Base-by-base conservation (phyloP, 257 asterid species). In the Thymus mandschuricus region DNA sequence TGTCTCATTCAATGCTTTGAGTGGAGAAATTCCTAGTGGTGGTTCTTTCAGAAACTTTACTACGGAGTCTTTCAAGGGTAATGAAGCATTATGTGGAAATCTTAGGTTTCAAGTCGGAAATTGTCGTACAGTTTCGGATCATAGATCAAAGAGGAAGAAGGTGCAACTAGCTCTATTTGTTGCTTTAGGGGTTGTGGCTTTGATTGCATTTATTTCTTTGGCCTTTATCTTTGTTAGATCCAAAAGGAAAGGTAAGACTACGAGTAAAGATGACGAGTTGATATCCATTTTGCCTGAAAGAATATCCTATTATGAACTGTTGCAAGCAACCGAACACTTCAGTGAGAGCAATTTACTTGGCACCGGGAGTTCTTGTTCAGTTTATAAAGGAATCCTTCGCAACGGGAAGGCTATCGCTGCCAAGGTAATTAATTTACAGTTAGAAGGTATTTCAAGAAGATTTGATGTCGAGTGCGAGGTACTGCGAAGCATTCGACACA, bases 1-100 rank as follows among this genome's bases (percentile, higher is more conserved):
- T 68, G 78, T 75, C 28, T 80, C 84, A 10, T 75, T 66, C 76
- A 80, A 80, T 71, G 33, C 40, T n/a, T 10, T 80, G 28, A 51
- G 45, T 21, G 84, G 81, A 10, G 81, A 75, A 46, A 75, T 80
- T 43, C 82, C 78, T 7, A 6, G 44, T 0, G 66, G 60, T 12
- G 85, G 82, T 61, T 68, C 82, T n/a, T 81, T 81, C 33, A 13
- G 7, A 21, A 77, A 78, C 57, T 51, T 51, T 21, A 49, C 55
- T 13, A 4, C 2, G 8, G 28, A 49, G 4, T 49, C 55, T 13
- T 81, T 73, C 11, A 59, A 34, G 50, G 71, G 50, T 2, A 66
- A 64, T 45, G 27, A 6, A 2, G 57, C 57, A 6, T 7, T 64
- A 0, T 64, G 81, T 64, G 84, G 84, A 45, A 13, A 13, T 46